Conservation (phyloP, 305 asterid genomes). For the Galium porrigens region DNA sequence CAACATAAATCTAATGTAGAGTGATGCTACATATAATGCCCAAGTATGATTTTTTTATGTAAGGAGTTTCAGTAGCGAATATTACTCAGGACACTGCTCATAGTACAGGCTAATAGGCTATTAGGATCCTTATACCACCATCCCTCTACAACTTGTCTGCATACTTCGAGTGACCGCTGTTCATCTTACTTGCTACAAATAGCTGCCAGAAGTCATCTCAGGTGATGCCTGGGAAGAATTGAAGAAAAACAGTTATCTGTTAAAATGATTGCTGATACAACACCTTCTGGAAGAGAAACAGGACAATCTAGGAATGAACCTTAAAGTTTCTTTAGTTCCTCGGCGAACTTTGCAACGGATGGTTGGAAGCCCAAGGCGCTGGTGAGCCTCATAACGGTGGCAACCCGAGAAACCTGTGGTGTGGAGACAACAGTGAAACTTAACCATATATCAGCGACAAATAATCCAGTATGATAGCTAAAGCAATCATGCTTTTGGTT, state of each 20-base stretch:
- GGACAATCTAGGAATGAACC: conserved; percentile 23
- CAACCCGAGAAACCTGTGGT: conserved; percentile 73
- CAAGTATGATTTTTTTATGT: not conserved
- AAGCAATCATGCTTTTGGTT: not conserved
- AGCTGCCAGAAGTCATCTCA: conserved; percentile 7
- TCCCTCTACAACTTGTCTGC: not conserved
- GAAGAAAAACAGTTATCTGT: not conserved
- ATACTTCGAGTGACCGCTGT: not conserved
- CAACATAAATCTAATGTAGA: not conserved
- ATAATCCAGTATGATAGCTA: not conserved
- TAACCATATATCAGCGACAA: not conserved
- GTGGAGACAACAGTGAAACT: conserved; percentile 4
- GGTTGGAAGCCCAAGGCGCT: conserved; percentile 63
- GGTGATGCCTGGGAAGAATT: conserved; percentile 16
- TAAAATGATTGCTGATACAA: not conserved
- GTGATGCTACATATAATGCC: not conserved
- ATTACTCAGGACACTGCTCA: not conserved
- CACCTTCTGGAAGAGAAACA: not conserved
- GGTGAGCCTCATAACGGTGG: conserved; percentile 91
- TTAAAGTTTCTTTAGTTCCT: conserved; percentile 81
- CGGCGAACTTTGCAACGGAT: conserved; percentile 85
- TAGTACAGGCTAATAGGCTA: not conserved
- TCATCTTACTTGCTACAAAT: not conserved
- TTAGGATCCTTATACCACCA: not conserved
- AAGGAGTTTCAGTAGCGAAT: not conserved